Conservation (phyloP, 2,329 filamentous ascomycete species). For the Aspergillus sp. region DNA sequence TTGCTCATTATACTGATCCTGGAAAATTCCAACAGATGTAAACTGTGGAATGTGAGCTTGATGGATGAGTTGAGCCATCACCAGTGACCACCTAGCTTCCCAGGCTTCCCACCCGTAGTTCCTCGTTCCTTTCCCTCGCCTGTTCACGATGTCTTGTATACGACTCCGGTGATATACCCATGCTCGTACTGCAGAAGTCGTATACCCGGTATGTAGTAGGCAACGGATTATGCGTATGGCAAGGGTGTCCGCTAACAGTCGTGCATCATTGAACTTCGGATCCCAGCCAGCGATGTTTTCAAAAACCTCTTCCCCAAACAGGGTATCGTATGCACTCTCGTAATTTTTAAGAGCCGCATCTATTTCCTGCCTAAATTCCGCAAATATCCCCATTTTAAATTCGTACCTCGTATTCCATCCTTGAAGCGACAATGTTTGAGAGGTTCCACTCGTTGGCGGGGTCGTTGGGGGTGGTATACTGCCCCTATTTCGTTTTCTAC, state of each 20-base stretch:
- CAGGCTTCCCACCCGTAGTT: conserved; percentile 95
- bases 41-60: conserved; percentile 52
- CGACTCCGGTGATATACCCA: conserved; percentile 78
- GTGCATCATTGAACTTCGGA: conserved; percentile 86
- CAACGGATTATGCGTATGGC: conserved; percentile 80
- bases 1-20: conserved; percentile 24
- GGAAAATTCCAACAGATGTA: conserved; percentile 29
- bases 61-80: conserved; percentile 61
- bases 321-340: conserved; percentile 78
- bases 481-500: conserved; percentile 82
- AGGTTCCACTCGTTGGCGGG: conserved; percentile 79
- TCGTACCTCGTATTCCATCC: conserved; percentile 96
- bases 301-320: conserved; percentile 80
- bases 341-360: conserved; percentile 83
- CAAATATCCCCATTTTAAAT: conserved; percentile 86
- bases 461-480: conserved; percentile 76
- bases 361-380: conserved; percentile 91
- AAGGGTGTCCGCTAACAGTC: conserved; percentile 78
- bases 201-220: conserved; percentile 74
- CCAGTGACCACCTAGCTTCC: conserved; percentile 71
- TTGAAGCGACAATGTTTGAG: conserved; percentile 77
- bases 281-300: conserved; percentile 89
- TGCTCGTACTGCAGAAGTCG: conserved; percentile 74
- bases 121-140: conserved; percentile 77
- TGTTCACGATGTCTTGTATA: conserved; percentile 74